Evolutionary conservation across 805 yeast species (phyloP), one percentile per base, ranked within the genome.

Genomic region (Candida methanosorbosa): DNA sequence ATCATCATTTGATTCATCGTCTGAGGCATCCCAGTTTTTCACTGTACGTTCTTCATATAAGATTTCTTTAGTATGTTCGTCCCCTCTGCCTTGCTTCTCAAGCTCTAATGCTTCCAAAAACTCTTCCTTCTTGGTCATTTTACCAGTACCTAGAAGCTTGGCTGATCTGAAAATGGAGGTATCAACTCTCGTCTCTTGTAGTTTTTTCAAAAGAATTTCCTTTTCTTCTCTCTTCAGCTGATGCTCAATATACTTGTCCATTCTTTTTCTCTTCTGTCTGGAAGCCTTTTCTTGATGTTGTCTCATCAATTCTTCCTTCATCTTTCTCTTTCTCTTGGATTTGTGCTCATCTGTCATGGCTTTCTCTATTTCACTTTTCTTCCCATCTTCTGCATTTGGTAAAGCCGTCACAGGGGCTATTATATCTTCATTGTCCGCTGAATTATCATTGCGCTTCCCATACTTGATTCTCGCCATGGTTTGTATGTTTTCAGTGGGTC

Each of bases 241-340:
- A 59, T 84, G 94, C 38, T 87, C 94, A 26, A 90, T 86, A 56
- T 86, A 90, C 57, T 90, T 90, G 41, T 90, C 97, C 29, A 90
- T 61, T 38, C 97, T 63, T 61, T 82, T 72, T 66, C 68, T 72
- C 63, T 90, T 81, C 32, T 80, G 70, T 33, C 75, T 64, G 1
- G 88, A 76, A 25, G 83, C 57, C 50, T 86, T 86, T 39, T 84
- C 90, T 36, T 71, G 64, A 36, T 68, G 69, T 29, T 84, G 79
- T 19, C 67, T 56, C 37, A 81, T 63, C 7, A 77, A 56, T 19
- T 74, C 69, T 39, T 78, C 70, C 36, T 65, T 74, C 31, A 88
- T 51, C 42, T 72, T 73, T 33, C 90, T 60, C 52, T 83, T 84
- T 42, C 82, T 69, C 29, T 69, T 72, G 21, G 58, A 68, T 45